Percentiles rank a stretch among this genome's conserved stretches.
These are phyloP conservation scores for Sclerotinia borealis DNA, from an alignment of 2,329 filamentous ascomycete species.

Conservation along the genomic window DNA sequence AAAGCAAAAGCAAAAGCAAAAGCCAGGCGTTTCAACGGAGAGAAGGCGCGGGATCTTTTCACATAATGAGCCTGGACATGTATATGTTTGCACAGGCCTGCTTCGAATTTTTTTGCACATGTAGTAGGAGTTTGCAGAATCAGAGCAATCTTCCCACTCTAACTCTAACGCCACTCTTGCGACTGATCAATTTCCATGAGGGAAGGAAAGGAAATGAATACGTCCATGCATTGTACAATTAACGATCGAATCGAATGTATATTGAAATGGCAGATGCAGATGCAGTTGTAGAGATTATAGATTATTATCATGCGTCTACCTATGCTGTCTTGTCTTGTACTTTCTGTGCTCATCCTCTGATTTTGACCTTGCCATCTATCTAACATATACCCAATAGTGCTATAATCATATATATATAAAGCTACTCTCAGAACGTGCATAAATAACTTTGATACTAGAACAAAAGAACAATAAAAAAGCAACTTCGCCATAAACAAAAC, in stretches of 20 bases:
- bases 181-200: not conserved
- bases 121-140: no score
- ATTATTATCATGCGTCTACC: not conserved
- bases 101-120: no score
- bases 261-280: not conserved
- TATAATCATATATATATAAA: not conserved
- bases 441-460: not conserved
- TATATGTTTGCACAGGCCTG: no score
- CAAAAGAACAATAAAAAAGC: not conserved
- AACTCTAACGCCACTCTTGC: slow-evolving; percentile 4
- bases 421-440: not conserved
- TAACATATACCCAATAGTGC: not conserved
- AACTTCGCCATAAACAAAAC: no score
- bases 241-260: slow-evolving; percentile 3
- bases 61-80: not conserved
- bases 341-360: not conserved
- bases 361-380: not conserved
- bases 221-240: slow-evolving; percentile 4
- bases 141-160: no score
- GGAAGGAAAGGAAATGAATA: not conserved
- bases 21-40: not conserved
- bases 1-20: not conserved
- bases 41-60: no score
- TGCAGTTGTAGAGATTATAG: not conserved
- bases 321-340: not conserved